Percentiles rank a stretch among this genome's conserved stretches.
These are phyloP conservation scores for Nakataea oryzae DNA, from an alignment of 2,329 filamentous ascomycete species.

Conservation along the genomic window DNA sequence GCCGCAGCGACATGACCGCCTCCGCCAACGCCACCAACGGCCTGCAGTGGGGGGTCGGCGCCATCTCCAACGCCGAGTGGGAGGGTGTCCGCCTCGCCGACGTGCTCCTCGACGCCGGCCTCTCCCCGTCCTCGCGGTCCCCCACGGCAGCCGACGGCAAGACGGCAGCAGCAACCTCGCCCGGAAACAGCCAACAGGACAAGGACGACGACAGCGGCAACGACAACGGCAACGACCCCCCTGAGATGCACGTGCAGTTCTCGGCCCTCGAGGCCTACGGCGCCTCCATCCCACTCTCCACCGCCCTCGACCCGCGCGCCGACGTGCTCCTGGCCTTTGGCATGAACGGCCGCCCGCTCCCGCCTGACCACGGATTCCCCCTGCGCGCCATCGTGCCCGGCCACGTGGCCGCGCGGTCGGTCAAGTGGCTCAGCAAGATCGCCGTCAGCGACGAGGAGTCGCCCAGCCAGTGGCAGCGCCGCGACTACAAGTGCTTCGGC, in stretches of 20 bases:
- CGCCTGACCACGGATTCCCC: constrained; percentile 57
- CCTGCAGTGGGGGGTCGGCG: constrained; percentile 48
- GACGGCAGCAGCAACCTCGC: neutral
- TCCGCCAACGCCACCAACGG: constrained; percentile 38
- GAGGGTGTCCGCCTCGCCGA: constrained; percentile 45
- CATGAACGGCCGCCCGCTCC: constrained; percentile 56
- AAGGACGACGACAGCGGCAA: no score
- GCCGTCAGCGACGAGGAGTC: constrained; percentile 57
- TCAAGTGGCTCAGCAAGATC: constrained; percentile 60
- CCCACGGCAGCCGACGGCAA: neutral
- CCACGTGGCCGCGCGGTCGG: constrained; percentile 54
- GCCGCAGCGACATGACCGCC: constrained; percentile 48
- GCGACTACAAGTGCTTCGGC: constrained; percentile 60
- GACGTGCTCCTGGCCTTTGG: constrained; percentile 57
- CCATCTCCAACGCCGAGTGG: constrained; percentile 51
- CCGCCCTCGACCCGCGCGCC: constrained; percentile 46
- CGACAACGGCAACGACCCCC: constrained; percentile 16
- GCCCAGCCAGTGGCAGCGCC: constrained; percentile 52
- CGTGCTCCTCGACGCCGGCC: constrained; percentile 44
- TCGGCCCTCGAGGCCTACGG: constrained; percentile 49
- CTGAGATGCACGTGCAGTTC: constrained; percentile 49
- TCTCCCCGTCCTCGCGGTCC: constrained; percentile 17
- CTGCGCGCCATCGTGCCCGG: constrained; percentile 53
- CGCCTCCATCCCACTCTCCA: constrained; percentile 48
- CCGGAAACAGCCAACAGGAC: neutral